These are phyloP conservation scores for Candida smagusa DNA, from an alignment of 1,139 yeast genomes.

Conservation along the genomic window DNA sequence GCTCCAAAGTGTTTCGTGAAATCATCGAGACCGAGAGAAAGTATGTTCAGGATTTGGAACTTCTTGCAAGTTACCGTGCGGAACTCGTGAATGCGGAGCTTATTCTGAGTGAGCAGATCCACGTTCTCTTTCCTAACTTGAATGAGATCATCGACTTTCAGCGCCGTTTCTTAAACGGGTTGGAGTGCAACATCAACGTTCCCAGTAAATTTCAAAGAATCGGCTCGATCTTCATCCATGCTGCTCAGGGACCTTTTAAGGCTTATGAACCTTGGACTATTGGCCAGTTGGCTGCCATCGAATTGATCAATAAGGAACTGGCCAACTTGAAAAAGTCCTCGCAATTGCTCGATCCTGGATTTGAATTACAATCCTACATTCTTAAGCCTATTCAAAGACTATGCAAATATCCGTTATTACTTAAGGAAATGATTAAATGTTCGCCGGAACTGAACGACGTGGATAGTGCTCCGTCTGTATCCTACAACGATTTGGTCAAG, in stretches of 20 bases:
- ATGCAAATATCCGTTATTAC: constrained; percentile 84
- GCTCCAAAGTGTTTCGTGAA: constrained; percentile 81
- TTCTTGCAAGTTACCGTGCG: constrained; percentile 61
- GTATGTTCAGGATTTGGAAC: constrained; percentile 86
- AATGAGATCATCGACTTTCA: constrained; percentile 87
- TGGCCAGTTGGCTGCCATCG: constrained; percentile 83
- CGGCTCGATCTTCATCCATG: constrained; percentile 83
- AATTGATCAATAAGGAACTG: constrained; percentile 67
- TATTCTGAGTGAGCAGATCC: constrained; percentile 76
- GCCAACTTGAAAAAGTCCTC: constrained; percentile 54
- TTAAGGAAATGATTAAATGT: constrained; percentile 69
- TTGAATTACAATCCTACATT: constrained; percentile 85
- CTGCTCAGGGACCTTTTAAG: constrained; percentile 73
- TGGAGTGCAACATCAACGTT: constrained; percentile 81
- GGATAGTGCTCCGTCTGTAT: constrained; percentile 40
- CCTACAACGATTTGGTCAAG: constrained; percentile 62
- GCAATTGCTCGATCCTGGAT: constrained; percentile 72
- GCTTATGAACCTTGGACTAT: constrained; percentile 90
- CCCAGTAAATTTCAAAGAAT: constrained; percentile 77
- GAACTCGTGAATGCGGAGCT: constrained; percentile 65
- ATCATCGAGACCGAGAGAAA: constrained; percentile 86
- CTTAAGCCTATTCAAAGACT: constrained; percentile 93
- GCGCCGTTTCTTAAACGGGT: constrained; percentile 79
- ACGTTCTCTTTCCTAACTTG: constrained; percentile 82
- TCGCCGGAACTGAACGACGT: constrained; percentile 34